These are phyloP conservation scores for Plasmodium yoelii DNA, from an alignment of 169 alveolate species.

Conservation along the genomic window DNA sequence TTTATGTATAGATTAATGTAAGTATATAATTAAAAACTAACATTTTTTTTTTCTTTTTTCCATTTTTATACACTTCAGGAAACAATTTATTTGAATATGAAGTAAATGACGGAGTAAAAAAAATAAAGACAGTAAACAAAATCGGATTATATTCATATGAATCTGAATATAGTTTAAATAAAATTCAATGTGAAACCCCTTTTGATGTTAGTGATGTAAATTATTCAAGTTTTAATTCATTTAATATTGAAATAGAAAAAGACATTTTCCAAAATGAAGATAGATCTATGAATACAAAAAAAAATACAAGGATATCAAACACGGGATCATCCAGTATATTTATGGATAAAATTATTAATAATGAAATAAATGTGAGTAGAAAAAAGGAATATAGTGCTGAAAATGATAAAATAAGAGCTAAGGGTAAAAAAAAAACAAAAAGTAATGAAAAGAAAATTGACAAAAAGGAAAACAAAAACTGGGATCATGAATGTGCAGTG, in stretches of 20 bases:
- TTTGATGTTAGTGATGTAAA: slow-evolving; percentile 65
- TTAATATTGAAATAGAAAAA: slow-evolving; percentile 13
- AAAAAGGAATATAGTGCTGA: neutral
- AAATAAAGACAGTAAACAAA: slow-evolving; percentile 44
- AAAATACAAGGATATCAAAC: neutral
- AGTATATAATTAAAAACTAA: neutral
- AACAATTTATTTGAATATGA: slow-evolving; percentile 47
- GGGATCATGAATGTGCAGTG: neutral
- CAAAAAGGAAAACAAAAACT: neutral
- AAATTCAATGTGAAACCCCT: slow-evolving; percentile 29
- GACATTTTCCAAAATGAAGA: slow-evolving; percentile 4
- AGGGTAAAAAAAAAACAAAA: neutral
- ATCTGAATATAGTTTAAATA: slow-evolving; percentile 1
- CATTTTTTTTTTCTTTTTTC: neutral
- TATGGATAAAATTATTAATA: neutral
- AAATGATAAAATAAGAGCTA: neutral
- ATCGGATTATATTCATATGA: slow-evolving; percentile 15
- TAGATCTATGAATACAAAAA: neutral
- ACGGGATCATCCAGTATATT: neutral
- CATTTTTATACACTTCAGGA: neutral
- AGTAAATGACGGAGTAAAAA: slow-evolving; percentile 38
- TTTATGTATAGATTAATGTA: neutral
- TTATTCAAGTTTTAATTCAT: slow-evolving; percentile 21
- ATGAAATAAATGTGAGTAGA: neutral
- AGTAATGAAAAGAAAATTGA: neutral